These are phyloP conservation scores for Fraxinus ornus DNA, from an alignment of 305 asterid genomes.

Conservation along the genomic window DNA sequence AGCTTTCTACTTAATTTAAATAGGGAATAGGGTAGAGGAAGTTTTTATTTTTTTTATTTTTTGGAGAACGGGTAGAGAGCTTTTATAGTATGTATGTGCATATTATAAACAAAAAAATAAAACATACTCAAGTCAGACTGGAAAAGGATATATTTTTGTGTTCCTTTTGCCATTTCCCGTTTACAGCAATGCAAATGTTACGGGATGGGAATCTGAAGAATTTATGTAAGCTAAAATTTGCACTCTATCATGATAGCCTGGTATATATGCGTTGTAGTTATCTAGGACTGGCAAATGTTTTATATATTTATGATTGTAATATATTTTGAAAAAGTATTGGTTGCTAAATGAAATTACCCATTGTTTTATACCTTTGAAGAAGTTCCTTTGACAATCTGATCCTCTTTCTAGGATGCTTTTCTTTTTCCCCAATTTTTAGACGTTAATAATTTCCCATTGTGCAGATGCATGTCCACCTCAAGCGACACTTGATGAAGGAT, in stretches of 20 bases:
- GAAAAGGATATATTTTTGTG: not conserved
- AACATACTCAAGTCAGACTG: not conserved
- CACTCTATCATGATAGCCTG: not conserved
- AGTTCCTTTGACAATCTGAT: not conserved
- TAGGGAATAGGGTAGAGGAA: too few species aligned
- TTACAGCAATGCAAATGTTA: not conserved
- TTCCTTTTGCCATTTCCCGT: not conserved
- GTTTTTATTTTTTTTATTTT: too few species aligned
- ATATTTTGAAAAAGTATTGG: not conserved
- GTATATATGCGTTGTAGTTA: too few species aligned
- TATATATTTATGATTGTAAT: not conserved
- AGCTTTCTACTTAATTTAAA: too few species aligned
- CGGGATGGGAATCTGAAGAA: not conserved
- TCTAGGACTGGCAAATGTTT: not conserved
- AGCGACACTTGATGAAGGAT: constrained; percentile 84
- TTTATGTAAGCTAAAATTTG: not conserved
- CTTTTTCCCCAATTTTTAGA: not conserved
- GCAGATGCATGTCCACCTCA: constrained; percentile 90
- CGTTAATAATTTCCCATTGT: constrained; percentile 8
- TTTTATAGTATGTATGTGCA: not conserved
- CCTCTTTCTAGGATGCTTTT: not conserved
- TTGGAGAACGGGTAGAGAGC: not conserved
- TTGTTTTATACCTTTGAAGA: not conserved
- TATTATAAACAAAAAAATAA: not conserved
- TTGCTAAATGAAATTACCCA: not conserved